phyloP scores from a whole-genome alignment of 1,284 basidiomycete genomes.

The Phlebopus sp. region DNA sequence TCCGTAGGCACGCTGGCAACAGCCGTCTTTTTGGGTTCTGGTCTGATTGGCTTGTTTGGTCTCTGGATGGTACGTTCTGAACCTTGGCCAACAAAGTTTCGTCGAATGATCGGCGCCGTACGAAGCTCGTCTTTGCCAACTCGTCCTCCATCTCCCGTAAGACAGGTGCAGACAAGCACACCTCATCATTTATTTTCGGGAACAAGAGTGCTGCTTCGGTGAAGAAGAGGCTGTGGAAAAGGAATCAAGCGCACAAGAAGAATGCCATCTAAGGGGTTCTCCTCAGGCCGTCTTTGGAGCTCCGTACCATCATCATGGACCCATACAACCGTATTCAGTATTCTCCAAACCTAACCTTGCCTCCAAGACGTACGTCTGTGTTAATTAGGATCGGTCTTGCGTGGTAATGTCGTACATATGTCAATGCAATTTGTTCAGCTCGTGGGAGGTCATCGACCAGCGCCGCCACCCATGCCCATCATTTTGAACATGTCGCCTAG shows the following conservation, averaged over 20 bases:
- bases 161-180: constrained; percentile 78
- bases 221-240: constrained; percentile 67
- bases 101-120: constrained; percentile 13
- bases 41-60: constrained; percentile 60
- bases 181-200: constrained; percentile 73
- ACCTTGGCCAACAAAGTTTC: constrained; percentile 15
- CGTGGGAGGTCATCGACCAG: constrained; percentile 30
- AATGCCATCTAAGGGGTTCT: constrained; percentile 25
- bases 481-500: constrained; percentile 80
- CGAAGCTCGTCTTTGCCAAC: constrained; percentile 61
- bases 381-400: constrained; percentile 18
- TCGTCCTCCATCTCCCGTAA: constrained; percentile 58
- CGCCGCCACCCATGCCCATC: constrained; percentile 72
- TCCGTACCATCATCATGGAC: constrained; percentile 10
- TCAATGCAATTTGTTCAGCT: constrained; percentile 11
- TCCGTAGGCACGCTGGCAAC: constrained; percentile 56
- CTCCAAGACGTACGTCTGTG: constrained; percentile 8
- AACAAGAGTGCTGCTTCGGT: constrained; percentile 70
- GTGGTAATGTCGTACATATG: constrained; percentile 18
- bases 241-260: constrained; percentile 31
- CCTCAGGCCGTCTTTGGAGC: constrained; percentile 7
- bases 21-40: constrained; percentile 47
- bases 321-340: constrained; percentile 2
- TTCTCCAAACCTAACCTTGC: constrained; percentile 29
- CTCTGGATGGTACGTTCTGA: constrained; percentile 63